Percentiles rank a stretch among this genome's conserved stretches.
These are phyloP conservation scores for Ilyonectria mors-panacis DNA, from an alignment of 2,329 filamentous ascomycete genomes.

Conservation along the genomic window DNA sequence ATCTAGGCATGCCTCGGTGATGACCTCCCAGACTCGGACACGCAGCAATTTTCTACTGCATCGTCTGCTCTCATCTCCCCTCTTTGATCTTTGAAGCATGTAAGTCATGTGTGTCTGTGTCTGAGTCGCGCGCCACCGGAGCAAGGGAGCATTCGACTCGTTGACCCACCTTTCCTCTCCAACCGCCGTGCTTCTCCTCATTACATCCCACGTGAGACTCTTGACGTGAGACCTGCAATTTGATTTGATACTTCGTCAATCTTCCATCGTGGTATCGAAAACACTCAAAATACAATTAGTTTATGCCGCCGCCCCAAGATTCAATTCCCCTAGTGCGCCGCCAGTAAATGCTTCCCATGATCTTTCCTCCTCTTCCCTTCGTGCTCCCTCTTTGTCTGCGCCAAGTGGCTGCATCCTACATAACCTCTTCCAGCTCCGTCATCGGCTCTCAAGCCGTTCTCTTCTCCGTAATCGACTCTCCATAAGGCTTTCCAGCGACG, in stretches of 20 bases:
- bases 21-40: not conserved
- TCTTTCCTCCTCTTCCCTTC: conserved; percentile 1
- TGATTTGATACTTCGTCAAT: conserved; percentile 38
- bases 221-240: conserved; percentile 16
- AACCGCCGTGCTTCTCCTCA: not conserved
- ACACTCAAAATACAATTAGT: conserved; percentile 19
- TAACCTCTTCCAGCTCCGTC: not conserved
- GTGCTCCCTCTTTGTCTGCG: not conserved
- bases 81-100: not conserved
- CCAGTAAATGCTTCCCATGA: conserved; percentile 10
- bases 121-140: not conserved
- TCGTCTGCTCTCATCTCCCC: not conserved
- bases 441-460: conserved; percentile 55
- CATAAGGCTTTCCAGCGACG: conserved; percentile 62
- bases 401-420: not conserved
- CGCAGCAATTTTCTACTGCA: not conserved
- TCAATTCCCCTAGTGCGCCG: conserved; percentile 20
- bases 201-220: not conserved
- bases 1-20: not conserved
- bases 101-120: not conserved
- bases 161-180: not conserved
- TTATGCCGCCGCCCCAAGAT: conserved; percentile 12
- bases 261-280: conserved; percentile 25
- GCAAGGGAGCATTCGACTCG: not conserved
- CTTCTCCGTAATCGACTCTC: conserved; percentile 73